Conservation (phyloP, 1,284 basidiomycete species). For the Pyrrhoderma noxium region DNA sequence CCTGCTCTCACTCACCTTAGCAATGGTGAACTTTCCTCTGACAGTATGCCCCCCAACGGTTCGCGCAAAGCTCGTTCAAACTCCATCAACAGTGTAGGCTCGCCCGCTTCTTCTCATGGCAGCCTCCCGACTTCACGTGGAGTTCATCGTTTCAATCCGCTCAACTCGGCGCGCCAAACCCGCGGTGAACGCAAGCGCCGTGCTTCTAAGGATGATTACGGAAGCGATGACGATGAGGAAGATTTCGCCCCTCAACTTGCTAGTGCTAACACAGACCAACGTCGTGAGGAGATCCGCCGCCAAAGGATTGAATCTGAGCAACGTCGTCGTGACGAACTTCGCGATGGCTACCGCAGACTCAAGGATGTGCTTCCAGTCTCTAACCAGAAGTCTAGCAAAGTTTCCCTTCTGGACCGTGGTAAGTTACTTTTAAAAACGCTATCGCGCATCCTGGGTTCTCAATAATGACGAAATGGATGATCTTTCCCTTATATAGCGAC, state of each 20-base stretch:
- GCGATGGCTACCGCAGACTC: conserved; percentile 79
- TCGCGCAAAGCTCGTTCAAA: conserved; percentile 41
- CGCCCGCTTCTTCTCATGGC: conserved; percentile 42
- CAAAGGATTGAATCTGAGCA: conserved; percentile 86
- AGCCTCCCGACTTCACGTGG: conserved; percentile 56
- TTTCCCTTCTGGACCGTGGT: conserved; percentile 78
- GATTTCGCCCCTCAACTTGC: conserved; percentile 49
- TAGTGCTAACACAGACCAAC: conserved; percentile 32
- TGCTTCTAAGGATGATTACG: conserved; percentile 54
- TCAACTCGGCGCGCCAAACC: conserved; percentile 32
- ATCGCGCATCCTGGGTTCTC: conserved; percentile 4
- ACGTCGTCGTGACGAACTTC: conserved; percentile 77
- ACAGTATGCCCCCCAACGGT: conserved; percentile 45
- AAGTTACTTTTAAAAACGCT: conserved; percentile 27
- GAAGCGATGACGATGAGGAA: conserved; percentile 51
- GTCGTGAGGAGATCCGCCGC: conserved; percentile 76
- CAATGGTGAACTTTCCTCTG: conserved; percentile 62
- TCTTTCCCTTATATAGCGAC: conserved; percentile 40
- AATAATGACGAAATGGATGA: conserved; percentile 13
- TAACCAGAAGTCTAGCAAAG: conserved; percentile 86
- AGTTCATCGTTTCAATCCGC: conserved; percentile 69
- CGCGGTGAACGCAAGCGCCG: conserved; percentile 42
- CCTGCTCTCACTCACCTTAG: conserved; percentile 63
- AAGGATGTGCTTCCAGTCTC: conserved; percentile 78
- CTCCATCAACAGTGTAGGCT: conserved; percentile 57